Evolutionary conservation across 2,329 filamentous ascomycete genomes (phyloP).

Genomic region (Neonectria faginata): DNA sequence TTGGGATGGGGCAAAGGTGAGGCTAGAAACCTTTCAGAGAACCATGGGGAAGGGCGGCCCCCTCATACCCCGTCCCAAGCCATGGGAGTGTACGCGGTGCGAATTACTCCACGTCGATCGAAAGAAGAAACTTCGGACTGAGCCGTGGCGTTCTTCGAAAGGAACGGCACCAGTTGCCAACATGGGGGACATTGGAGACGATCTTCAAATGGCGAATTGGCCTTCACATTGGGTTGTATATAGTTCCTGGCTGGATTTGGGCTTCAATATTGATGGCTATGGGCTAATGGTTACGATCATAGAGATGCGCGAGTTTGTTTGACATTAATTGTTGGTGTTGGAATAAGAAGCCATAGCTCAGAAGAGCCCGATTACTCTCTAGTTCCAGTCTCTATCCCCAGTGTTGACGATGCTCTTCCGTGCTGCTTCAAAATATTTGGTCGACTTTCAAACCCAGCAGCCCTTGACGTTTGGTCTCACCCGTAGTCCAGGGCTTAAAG

Average conservation of each 20-base stretch:
- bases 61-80: not conserved
- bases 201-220: not conserved
- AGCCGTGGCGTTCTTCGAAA: not conserved
- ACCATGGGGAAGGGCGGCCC: not conserved
- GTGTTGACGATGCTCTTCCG: not conserved
- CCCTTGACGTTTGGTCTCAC: not conserved
- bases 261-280: slow-evolving; percentile 16
- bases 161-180: slow-evolving; percentile 12
- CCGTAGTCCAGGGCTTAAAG: not conserved
- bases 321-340: not conserved
- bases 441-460: too few species aligned
- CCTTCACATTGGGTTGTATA: too few species aligned
- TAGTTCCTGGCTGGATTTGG: not conserved
- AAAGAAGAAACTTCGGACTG: not conserved
- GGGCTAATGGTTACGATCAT: not conserved
- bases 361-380: too few species aligned
- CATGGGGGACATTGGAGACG: slow-evolving; percentile 3
- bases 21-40: not conserved
- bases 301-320: not conserved
- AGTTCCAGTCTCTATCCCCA: not conserved
- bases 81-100: slow-evolving; percentile 13
- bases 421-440: not conserved
- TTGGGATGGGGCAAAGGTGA: not conserved
- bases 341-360: not conserved
- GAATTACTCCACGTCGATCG: not conserved